Base-by-base conservation (phyloP, 306 rosid species). In the Acacia crassicarpa region DNA sequence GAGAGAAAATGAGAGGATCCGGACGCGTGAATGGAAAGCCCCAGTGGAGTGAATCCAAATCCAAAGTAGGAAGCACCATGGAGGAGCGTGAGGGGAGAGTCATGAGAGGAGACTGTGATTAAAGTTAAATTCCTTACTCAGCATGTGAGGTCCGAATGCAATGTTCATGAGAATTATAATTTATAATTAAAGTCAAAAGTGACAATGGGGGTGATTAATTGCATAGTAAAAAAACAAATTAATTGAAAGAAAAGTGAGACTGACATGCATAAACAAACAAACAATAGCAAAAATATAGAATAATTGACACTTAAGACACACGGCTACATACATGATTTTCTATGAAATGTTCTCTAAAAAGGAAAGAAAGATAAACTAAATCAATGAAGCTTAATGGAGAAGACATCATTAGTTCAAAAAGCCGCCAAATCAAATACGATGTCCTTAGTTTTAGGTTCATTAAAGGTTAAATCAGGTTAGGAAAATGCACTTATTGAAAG, bases 101-200 rank as follows among this genome's bases (percentile, higher is more conserved):
- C 38, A 33, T 33, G 38, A 33, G 38, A 33, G 38, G 38, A 33
- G 38, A 33, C 38, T 33, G 4, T 33, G 5, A 33, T 33, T 33
- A 33, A 33, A 33, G 38, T 44, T 54, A 8, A 17, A 32, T 66
- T 1, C 2, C 32, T 30, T 30, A 30, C 32, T 30, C 32, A 30
- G 32, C 32, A 30, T 30, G 32, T 30, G 32, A 30, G 32, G 32
- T 30, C 32, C 1, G 32, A 30, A 30, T 30, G 32, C 32, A 30
- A 30, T 30, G 32, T 30, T 30, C 32, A 30, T 30, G 32, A 30
- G 32, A 30, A 30, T 30, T 30, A 30, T 30, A 30, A 30, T 30
- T 30, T 30, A 30, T 30, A 16, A 23, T 32, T 43, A 8, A 81
- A 83, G 83, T 83, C 87, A 83, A 83, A n/a, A 72, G 80, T 80